These are phyloP conservation scores for Malus sylvestris DNA, from an alignment of 306 rosid species.

Conservation along the genomic window DNA sequence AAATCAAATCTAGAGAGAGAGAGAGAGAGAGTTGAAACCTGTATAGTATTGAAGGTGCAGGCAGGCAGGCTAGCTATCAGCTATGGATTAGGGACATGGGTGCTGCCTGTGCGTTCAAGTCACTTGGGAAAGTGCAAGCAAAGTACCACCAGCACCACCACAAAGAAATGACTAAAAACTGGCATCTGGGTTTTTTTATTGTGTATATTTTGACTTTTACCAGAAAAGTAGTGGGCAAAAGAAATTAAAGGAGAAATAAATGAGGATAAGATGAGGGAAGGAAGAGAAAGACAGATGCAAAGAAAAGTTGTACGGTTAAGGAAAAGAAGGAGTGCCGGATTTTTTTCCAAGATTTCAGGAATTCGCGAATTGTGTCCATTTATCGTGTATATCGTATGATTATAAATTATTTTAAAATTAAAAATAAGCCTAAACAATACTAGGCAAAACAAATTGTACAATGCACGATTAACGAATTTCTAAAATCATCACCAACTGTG, in stretches of 20 bases:
- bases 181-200: slow-evolving; percentile 17
- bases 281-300: slow-evolving; percentile 11
- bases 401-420: too few species aligned
- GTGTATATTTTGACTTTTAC: slow-evolving; percentile 9
- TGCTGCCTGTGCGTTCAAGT: background rate
- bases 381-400: rapidly evolving
- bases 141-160: slow-evolving; percentile 5
- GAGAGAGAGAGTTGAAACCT: slow-evolving; percentile 27
- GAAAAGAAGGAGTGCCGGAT: slow-evolving; percentile 7
- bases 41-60: slow-evolving; percentile 27
- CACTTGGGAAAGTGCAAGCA: slow-evolving; percentile 6
- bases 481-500: rapidly evolving
- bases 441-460: rapidly evolving
- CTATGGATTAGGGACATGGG: slow-evolving; percentile 8
- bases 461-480: rapidly evolving
- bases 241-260: slow-evolving; percentile 28
- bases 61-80: background rate
- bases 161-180: slow-evolving; percentile 4
- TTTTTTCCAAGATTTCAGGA: rapidly evolving
- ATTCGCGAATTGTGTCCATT: rapidly evolving
- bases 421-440: too few species aligned
- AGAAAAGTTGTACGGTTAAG: slow-evolving; percentile 15
- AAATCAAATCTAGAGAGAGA: slow-evolving; percentile 12
- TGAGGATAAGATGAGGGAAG: slow-evolving; percentile 29
- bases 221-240: slow-evolving; percentile 25